Percentiles rank a stretch among this genome's conserved stretches.
Conservation (phyloP, 2,329 filamentous ascomycete species). For the Fonsecaea monophora region DNA sequence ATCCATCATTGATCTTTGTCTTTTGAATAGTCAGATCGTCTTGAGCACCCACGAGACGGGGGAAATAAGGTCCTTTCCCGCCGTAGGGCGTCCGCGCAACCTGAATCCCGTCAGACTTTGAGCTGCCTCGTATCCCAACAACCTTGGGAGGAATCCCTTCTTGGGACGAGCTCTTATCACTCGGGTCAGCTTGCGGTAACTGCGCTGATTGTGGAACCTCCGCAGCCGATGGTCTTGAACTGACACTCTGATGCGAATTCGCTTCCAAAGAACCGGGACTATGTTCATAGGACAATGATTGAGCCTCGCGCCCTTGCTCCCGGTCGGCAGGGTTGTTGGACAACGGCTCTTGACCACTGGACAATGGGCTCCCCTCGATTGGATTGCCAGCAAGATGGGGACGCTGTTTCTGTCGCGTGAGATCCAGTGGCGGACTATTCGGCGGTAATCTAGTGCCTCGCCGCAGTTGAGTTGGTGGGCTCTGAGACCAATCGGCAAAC, state of each 20-base stretch:
- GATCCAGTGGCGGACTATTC: constrained; percentile 19
- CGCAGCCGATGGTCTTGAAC: background rate
- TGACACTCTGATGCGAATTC: background rate
- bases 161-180: background rate
- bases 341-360: background rate
- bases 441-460: constrained; percentile 8
- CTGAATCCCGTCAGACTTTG: constrained; percentile 5
- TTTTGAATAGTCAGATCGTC: background rate
- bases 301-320: background rate
- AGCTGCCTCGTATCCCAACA: background rate
- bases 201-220: constrained; percentile 1
- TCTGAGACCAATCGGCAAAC: constrained; percentile 4
- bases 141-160: background rate
- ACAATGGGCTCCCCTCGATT: background rate
- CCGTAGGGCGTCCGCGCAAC: constrained; percentile 26
- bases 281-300: background rate
- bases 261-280: background rate
- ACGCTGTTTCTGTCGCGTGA: background rate
- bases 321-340: background rate
- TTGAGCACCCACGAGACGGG: background rate
- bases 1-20: background rate
- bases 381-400: too few relatives aligned
- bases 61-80: background rate
- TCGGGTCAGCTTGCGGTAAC: background rate
- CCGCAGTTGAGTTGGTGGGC: constrained; percentile 9